Evolutionary conservation across 208 protist genomes (phyloP).

Genomic region (Crithidia bombi): DNA sequence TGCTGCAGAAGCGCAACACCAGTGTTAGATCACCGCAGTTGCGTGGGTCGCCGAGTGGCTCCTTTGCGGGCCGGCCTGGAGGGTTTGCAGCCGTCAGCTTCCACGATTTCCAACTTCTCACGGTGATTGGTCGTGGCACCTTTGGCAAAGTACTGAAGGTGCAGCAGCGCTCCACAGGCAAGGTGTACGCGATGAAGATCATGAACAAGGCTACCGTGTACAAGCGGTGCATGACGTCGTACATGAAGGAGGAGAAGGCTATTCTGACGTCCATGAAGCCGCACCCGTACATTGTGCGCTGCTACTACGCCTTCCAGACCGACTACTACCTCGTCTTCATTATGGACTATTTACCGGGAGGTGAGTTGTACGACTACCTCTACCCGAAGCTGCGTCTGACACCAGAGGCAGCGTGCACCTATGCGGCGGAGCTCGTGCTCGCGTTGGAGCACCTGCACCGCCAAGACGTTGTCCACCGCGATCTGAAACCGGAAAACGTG

Average conservation of each 20-base stretch:
- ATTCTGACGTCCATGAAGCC: conserved; percentile 79
- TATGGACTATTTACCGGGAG: conserved; percentile 94
- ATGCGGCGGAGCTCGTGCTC: conserved; percentile 91
- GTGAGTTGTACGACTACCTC: conserved; percentile 94
- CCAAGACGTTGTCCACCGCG: conserved; percentile 84
- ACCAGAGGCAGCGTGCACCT: conserved; percentile 70
- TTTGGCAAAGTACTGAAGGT: conserved; percentile 97
- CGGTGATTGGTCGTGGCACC: conserved; percentile 90
- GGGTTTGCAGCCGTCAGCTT: conserved; percentile 42
- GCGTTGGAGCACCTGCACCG: conserved; percentile 90
- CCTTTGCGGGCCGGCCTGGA: conserved; percentile 4
- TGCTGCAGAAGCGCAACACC: conserved; percentile 23
- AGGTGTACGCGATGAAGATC: conserved; percentile 93
- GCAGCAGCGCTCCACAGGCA: conserved; percentile 42
- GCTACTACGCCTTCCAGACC: conserved; percentile 90
- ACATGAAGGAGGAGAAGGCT: conserved; percentile 85
- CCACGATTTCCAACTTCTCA: conserved; percentile 89
- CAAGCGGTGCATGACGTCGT: conserved; percentile 83
- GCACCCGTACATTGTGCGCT: conserved; percentile 89
- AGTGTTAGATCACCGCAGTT: conserved; percentile 2
- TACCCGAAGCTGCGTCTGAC: conserved; percentile 66
- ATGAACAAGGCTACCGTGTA: conserved; percentile 86
- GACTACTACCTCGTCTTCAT: conserved; percentile 90
- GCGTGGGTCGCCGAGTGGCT: background rate
- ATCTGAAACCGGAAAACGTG: conserved; percentile 93